Percentiles rank a stretch among this genome's conserved stretches.
These are phyloP conservation scores for Daldinia decipiens DNA, from an alignment of 495 filamentous ascomycete genomes.

Conservation along the genomic window DNA sequence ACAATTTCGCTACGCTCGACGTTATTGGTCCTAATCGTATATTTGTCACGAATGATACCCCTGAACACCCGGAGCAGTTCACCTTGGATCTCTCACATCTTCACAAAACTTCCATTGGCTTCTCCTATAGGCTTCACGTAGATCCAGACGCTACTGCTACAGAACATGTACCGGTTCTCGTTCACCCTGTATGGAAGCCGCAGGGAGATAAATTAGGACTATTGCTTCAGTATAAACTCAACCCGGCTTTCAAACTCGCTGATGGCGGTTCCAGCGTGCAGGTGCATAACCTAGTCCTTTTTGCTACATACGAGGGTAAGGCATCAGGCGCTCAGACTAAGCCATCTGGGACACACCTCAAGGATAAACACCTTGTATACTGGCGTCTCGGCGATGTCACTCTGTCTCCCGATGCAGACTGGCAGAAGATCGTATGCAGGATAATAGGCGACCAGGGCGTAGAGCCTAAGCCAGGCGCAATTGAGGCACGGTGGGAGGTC, in stretches of 20 bases:
- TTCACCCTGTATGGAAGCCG: conserved; percentile 84
- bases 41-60: conserved; percentile 76
- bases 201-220: conserved; percentile 84
- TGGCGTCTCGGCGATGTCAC: conserved; percentile 89
- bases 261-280: conserved; percentile 60
- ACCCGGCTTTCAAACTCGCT: conserved; percentile 69
- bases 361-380: conserved; percentile 85
- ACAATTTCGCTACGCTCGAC: conserved; percentile 90
- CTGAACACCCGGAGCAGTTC: conserved; percentile 82
- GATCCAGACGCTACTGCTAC: conserved; percentile 67
- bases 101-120: conserved; percentile 79
- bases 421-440: conserved; percentile 79
- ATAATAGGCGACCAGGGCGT: conserved; percentile 77
- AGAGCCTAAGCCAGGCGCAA: conserved; percentile 76
- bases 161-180: conserved; percentile 70
- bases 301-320: conserved; percentile 78
- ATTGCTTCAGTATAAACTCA: conserved; percentile 85
- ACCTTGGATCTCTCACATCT: conserved; percentile 75
- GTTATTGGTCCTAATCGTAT: conserved; percentile 94
- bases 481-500: conserved; percentile 87
- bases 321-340: conserved; percentile 75
- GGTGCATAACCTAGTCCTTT: conserved; percentile 82
- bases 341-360: conserved; percentile 80
- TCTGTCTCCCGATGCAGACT: conserved; percentile 63
- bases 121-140: conserved; percentile 93